Conservation (phyloP, 192 early-diverging fungal species). For the Haplosporangium gracile region DNA sequence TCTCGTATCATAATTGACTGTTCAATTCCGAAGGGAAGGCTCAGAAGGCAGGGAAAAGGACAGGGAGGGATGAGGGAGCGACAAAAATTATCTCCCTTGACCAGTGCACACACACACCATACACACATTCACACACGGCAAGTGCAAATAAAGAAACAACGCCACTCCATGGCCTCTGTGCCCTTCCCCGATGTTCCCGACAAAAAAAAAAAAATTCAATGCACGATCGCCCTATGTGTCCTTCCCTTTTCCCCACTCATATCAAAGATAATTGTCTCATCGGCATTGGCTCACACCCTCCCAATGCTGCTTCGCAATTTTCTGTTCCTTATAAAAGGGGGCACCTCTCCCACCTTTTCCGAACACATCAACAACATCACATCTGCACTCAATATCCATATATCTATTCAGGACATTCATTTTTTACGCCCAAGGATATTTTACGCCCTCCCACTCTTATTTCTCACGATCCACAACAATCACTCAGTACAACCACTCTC, state of each 20-base stretch:
- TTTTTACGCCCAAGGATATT: not conserved
- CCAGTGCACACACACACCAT: too few relatives aligned
- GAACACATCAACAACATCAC: not conserved
- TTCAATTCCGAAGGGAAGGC: not conserved
- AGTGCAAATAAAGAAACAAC: constrained; percentile 35
- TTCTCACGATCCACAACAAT: not conserved
- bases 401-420: not conserved
- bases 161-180: constrained; percentile 1
- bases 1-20: not conserved
- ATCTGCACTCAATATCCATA: not conserved
- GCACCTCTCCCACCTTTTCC: not conserved
- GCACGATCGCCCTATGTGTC: not conserved
- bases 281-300: not conserved
- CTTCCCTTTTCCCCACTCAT: not conserved
- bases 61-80: too few relatives aligned
- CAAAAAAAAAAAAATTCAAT: not conserved
- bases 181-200: not conserved
- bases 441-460: not conserved
- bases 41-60: too few relatives aligned
- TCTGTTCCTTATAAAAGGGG: constrained; percentile 1
- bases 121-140: not conserved
- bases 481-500: not conserved
- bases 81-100: too few relatives aligned
- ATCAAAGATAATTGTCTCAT: not conserved
- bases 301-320: not conserved